Percentiles rank a stretch among this genome's conserved stretches.
Conservation (phyloP, 1,284 basidiomycete species). For the Malassezia restricta region DNA sequence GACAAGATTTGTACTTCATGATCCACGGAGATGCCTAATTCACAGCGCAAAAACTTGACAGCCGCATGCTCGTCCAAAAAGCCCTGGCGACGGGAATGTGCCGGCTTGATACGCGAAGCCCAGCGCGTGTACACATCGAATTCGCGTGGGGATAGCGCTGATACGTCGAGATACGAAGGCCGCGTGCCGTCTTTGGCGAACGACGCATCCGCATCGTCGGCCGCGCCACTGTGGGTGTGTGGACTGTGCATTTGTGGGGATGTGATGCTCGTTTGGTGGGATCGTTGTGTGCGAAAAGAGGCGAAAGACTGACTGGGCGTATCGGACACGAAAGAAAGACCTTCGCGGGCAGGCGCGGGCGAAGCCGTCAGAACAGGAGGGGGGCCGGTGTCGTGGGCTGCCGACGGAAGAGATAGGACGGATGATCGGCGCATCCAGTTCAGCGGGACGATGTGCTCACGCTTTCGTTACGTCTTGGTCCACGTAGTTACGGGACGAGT, state of each 20-base stretch:
- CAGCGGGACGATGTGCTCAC: no score
- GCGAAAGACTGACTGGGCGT: neutral
- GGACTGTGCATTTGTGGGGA: neutral
- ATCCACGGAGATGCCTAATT: slow-evolving; percentile 32
- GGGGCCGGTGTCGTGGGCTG: no score
- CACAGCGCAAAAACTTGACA: slow-evolving; percentile 35
- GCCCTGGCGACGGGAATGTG: slow-evolving; percentile 33
- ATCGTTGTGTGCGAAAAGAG: neutral
- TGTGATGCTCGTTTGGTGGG: neutral
- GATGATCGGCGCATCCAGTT: no score
- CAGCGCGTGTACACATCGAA: slow-evolving; percentile 31
- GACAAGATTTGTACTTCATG: slow-evolving; percentile 42
- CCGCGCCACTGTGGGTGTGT: neutral
- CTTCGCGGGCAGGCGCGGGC: no score
- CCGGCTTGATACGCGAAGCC: slow-evolving; percentile 30
- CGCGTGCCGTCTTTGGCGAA: slow-evolving; percentile 1
- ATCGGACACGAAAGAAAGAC: neutral
- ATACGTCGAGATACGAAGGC: slow-evolving; percentile 23
- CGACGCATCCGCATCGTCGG: neutral
- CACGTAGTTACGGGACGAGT: no score
- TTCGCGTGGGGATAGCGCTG: slow-evolving; percentile 42
- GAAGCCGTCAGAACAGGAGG: no score
- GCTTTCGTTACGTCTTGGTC: no score
- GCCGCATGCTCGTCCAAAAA: slow-evolving; percentile 40
- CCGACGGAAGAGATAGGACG: no score